Base-by-base conservation (phyloP, 2,329 filamentous ascomycete species). In the Colletotrichum sp. region DNA sequence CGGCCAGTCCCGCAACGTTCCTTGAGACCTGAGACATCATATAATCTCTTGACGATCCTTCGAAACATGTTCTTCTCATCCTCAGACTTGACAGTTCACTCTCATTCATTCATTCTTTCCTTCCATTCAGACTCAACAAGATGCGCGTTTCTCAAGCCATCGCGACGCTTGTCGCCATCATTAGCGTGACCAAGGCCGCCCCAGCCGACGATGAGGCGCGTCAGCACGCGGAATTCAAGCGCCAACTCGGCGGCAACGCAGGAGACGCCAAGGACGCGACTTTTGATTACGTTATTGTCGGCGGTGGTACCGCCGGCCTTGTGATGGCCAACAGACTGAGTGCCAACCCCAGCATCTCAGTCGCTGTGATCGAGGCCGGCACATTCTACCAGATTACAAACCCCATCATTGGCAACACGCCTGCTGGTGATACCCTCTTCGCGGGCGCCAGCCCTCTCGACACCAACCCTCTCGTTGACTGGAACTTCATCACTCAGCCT, bases 341-440 rank as follows among this genome's bases (percentile, higher is more conserved):
- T 36, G 81, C 84, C 9, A 78, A 80, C 28, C 78, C 78, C 5
- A 60, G 25, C 16, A 77, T 76, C 55, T 78, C 77, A 3, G 84
- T 87, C 10, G 84, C 85, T 22, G 81, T 86, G 5, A 78, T 87
- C 34, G 85, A 87, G 71, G 85, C 84, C 5, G 85, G 85, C 6
- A 75, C 71, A 3, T 84, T 83, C 30, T 81, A 82, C 55, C 81
- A 86, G 74, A 75, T 82, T 25, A 70, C 74, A 6, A 83, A 83
- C 69, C 78, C 79, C 2, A 76, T 81, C 18, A 75, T 80, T 1
- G 76, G 77, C 18, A 79, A 80, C 1, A 73, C 79, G 1, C 82
- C 81, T 77, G 70, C 70, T 6, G 70, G 70, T 8, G 70, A 71
- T 30, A 67, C 62, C 7, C 61, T 71, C 5, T 71, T 71, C 18